Percentiles rank a stretch among this genome's conserved stretches.
These are phyloP conservation scores for Cladosporium velox DNA, from an alignment of 2,329 filamentous ascomycete genomes.

Conservation along the genomic window DNA sequence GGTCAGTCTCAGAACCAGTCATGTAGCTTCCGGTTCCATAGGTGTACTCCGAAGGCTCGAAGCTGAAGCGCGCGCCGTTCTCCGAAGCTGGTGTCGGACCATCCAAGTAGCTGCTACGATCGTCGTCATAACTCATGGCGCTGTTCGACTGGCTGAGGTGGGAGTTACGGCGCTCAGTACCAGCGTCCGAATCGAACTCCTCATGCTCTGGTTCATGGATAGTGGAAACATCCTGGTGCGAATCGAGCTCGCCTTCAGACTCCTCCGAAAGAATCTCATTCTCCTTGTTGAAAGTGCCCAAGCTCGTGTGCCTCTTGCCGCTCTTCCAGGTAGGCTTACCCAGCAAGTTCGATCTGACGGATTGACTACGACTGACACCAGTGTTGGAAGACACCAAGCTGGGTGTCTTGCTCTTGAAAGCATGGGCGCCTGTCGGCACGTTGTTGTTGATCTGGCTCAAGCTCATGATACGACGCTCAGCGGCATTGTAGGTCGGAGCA, in stretches of 20 bases:
- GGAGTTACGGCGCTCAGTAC: conserved; percentile 33
- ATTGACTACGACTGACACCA: conserved; percentile 40
- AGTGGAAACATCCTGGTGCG: conserved; percentile 22
- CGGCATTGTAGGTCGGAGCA: conserved; percentile 26
- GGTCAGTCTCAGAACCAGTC: conserved; percentile 49
- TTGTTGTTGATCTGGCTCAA: conserved; percentile 88
- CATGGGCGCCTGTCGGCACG: conserved; percentile 52
- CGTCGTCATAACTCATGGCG: conserved; percentile 32
- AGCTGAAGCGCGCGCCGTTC: conserved; percentile 41
- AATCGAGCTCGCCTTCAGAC: conserved; percentile 40
- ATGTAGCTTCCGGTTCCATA: conserved; percentile 54
- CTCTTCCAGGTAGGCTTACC: conserved; percentile 38
- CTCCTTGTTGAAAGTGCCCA: conserved; percentile 46
- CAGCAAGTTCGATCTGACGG: conserved; percentile 37
- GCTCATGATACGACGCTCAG: conserved; percentile 76
- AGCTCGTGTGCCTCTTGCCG: conserved; percentile 34
- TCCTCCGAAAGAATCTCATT: conserved; percentile 50
- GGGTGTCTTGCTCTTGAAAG: conserved; percentile 33
- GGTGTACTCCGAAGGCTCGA: conserved; percentile 47
- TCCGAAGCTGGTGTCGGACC: conserved; percentile 30
- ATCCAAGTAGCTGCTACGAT: conserved; percentile 30
- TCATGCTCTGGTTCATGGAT: conserved; percentile 24
- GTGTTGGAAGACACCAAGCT: conserved; percentile 30
- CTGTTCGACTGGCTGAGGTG: conserved; percentile 27
- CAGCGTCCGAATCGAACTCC: conserved; percentile 31